Evolutionary conservation across 768 basidiomycete genomes (phyloP).

Genomic region (Clitopilus passeckerianus): DNA sequence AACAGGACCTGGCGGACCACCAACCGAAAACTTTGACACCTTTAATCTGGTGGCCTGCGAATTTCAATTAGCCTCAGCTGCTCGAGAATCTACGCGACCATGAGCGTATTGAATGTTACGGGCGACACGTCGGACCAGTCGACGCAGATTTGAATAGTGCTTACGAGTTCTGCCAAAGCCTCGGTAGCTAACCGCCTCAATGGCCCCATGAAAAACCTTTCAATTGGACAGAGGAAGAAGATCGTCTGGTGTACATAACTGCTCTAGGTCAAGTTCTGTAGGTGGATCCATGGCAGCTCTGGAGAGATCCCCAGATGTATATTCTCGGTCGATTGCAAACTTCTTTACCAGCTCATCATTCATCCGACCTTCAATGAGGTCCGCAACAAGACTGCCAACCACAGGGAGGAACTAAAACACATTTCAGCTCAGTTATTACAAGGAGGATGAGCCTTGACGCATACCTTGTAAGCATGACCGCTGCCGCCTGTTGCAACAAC

Average conservation of each 20-base stretch:
- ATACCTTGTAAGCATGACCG: slow-evolving; percentile 85
- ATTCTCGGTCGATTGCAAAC: slow-evolving; percentile 59
- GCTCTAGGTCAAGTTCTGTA: slow-evolving; percentile 36
- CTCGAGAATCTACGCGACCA: background rate
- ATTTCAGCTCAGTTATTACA: background rate
- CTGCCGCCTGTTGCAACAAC: slow-evolving; percentile 85
- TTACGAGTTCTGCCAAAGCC: background rate
- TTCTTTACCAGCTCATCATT: slow-evolving; percentile 43
- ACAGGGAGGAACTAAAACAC: slow-evolving; percentile 77
- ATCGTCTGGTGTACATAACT: slow-evolving; percentile 48
- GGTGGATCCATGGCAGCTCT: slow-evolving; percentile 16
- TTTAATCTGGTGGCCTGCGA: too few species aligned
- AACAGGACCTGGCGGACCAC: background rate
- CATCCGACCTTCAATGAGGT: slow-evolving; percentile 63
- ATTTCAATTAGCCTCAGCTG: too few species aligned
- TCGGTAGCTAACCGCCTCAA: background rate
- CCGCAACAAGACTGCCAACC: slow-evolving; percentile 72
- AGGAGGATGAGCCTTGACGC: background rate
- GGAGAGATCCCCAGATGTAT: slow-evolving; percentile 23
- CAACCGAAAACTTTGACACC: background rate
- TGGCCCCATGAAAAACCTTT: too few species aligned
- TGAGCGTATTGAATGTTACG: background rate
- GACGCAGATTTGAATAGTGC: background rate
- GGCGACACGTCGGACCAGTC: background rate
- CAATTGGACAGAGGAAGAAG: slow-evolving; percentile 12